Percentiles rank a stretch among this genome's conserved stretches.
These are phyloP conservation scores for Aspergillus sp. DNA, from an alignment of 2,329 filamentous ascomycete genomes.

Conservation along the genomic window DNA sequence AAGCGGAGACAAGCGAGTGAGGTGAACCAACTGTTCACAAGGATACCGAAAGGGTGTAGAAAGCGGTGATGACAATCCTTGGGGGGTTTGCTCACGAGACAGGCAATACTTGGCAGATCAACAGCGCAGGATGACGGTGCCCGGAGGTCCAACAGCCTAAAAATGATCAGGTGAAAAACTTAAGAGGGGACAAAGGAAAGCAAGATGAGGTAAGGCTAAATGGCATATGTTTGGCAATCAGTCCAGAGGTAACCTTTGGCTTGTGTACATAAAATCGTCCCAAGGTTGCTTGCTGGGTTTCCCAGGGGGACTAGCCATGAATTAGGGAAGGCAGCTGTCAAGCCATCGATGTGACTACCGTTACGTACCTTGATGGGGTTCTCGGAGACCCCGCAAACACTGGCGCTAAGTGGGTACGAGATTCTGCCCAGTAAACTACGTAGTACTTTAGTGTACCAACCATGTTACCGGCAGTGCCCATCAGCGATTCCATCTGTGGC, in stretches of 20 bases:
- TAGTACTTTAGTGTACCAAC: too few relatives aligned
- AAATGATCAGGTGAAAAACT: constrained; percentile 17
- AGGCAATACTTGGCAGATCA: constrained; percentile 12
- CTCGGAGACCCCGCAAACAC: neutral
- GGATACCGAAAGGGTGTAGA: constrained; percentile 12
- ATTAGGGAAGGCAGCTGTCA: neutral
- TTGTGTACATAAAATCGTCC: too few relatives aligned
- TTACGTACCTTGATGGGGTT: neutral
- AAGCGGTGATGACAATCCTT: constrained; percentile 17
- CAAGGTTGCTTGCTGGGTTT: too few relatives aligned
- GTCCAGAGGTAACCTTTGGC: too few relatives aligned
- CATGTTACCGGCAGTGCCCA: too few relatives aligned
- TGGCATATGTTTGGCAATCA: neutral
- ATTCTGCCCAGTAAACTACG: neutral
- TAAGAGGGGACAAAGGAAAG: constrained; percentile 1
- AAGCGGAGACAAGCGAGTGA: constrained; percentile 11
- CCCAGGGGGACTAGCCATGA: too few relatives aligned
- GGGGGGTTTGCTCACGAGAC: constrained; percentile 23
- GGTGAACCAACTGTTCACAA: constrained; percentile 5
- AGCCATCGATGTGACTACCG: neutral
- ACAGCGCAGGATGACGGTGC: constrained; percentile 24
- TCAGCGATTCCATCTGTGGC: too few relatives aligned
- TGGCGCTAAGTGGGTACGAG: neutral
- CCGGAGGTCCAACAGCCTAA: constrained; percentile 16
- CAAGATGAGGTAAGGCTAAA: constrained; percentile 10